A percentile compares a stretch with the other conserved stretches of the same genome.
Evolutionary conservation across 306 rosid species (phyloP).

Genomic region (Chamaecrista fasciculata): DNA sequence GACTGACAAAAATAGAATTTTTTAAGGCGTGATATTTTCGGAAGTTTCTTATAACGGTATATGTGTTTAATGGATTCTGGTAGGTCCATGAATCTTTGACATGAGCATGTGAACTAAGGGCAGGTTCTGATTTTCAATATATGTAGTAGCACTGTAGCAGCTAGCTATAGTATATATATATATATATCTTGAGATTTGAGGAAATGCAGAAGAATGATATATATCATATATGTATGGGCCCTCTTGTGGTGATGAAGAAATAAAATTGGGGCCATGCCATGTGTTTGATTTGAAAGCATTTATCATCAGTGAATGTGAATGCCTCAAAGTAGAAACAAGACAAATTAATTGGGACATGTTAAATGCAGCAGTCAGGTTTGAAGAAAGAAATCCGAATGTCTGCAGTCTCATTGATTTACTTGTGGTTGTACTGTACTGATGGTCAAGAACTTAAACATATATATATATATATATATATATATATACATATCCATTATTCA

Average conservation of each 20-base stretch:
- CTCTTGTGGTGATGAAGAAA: conserved; percentile 37
- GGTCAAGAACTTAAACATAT: no score
- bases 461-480: no score
- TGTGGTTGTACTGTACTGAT: no score
- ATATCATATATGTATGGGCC: no score
- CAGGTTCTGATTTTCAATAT: conserved; percentile 14
- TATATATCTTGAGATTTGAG: conserved; percentile 21
- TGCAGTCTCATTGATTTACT: conserved; percentile 15
- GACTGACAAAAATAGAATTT: no score
- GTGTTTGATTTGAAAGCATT: conserved; percentile 50
- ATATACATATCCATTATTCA: no score
- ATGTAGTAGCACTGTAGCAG: not conserved
- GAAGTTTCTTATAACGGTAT: no score
- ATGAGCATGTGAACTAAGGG: conserved; percentile 51
- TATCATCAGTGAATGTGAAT: conserved; percentile 32
- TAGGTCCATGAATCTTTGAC: conserved; percentile 48
- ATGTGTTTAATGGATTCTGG: conserved; percentile 11
- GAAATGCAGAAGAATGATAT: conserved; percentile 24
- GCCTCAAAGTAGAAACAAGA: conserved; percentile 41
- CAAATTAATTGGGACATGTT: conserved; percentile 32
- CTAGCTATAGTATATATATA: not conserved
- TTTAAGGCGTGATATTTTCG: no score
- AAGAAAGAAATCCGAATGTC: conserved; percentile 16
- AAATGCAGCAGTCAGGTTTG: conserved; percentile 12
- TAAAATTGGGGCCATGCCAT: conserved; percentile 42